Conservation (phyloP, 2,329 filamentous ascomycete genomes). For the Nemania sp. region DNA sequence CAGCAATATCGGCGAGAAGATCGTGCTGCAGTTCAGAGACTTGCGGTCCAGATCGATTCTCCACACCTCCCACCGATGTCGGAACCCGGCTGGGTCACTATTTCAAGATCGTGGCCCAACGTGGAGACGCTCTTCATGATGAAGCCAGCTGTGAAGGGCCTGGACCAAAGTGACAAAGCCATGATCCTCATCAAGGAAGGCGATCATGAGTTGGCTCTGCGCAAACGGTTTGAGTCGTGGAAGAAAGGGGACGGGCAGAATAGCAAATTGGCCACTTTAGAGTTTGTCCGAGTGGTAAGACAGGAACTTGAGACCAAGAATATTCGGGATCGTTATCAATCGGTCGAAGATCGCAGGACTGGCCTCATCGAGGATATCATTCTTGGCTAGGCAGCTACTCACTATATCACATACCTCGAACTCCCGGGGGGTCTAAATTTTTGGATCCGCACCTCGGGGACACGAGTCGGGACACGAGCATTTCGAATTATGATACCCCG, state of each 20-base stretch:
- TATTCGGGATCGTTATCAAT: slow-evolving; percentile 30
- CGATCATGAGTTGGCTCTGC: slow-evolving; percentile 29
- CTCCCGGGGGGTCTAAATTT: no score
- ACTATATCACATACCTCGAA: background rate
- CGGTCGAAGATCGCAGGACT: slow-evolving; percentile 33
- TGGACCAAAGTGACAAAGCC: slow-evolving; percentile 34
- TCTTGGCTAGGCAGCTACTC: slow-evolving; percentile 29
- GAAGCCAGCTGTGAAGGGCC: slow-evolving; percentile 34
- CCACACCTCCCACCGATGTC: slow-evolving; percentile 22
- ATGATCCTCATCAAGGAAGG: slow-evolving; percentile 36
- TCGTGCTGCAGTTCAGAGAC: slow-evolving; percentile 31
- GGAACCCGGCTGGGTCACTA: slow-evolving; percentile 37
- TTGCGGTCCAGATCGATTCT: slow-evolving; percentile 40
- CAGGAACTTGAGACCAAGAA: slow-evolving; percentile 26
- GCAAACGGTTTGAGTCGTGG: slow-evolving; percentile 38
- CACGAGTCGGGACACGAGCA: background rate
- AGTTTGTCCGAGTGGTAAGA: slow-evolving; percentile 37
- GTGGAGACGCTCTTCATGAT: slow-evolving; percentile 40
- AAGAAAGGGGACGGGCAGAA: slow-evolving; percentile 35
- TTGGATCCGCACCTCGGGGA: background rate
- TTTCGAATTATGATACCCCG: slow-evolving; percentile 27
- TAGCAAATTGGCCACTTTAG: slow-evolving; percentile 28
- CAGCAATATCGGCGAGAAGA: slow-evolving; percentile 37
- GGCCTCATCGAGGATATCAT: slow-evolving; percentile 38
- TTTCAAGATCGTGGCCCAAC: slow-evolving; percentile 38